Conservation (phyloP, 1,139 yeast genomes). For the Hyphopichia wangnamkhiaoensis region DNA sequence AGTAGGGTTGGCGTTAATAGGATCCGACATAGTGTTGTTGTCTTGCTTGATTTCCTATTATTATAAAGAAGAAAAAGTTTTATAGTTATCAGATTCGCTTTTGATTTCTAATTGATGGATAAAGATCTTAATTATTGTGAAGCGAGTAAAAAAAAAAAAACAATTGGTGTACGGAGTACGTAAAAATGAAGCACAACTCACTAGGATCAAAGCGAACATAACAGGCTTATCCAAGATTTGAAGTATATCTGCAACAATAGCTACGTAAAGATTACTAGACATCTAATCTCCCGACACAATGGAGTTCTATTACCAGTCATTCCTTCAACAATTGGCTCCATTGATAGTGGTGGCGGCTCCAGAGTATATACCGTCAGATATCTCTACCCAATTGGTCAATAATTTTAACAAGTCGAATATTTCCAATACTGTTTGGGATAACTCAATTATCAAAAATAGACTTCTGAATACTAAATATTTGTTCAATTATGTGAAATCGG, state of each 20-base stretch:
- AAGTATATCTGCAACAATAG: background rate
- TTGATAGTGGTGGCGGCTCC: slow-evolving; percentile 22
- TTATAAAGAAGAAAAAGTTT: background rate
- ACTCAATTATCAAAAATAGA: slow-evolving; percentile 39
- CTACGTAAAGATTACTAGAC: background rate
- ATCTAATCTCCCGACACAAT: slow-evolving; percentile 13
- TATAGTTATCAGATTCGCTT: no score
- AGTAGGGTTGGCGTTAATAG: slow-evolving; percentile 90
- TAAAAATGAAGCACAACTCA: no score
- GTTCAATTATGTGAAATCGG: slow-evolving; percentile 17
- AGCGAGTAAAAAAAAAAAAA: no score
- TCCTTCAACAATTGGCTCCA: slow-evolving; percentile 38
- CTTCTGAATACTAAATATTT: slow-evolving; percentile 36
- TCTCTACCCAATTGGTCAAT: slow-evolving; percentile 1
- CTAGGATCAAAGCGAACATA: background rate
- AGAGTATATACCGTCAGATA: slow-evolving; percentile 8
- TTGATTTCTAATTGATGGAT: no score
- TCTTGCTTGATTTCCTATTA: no score
- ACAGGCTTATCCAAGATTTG: no score
- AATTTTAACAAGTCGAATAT: slow-evolving; percentile 22
- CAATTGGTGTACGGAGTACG: no score
- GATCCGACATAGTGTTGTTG: slow-evolving; percentile 74
- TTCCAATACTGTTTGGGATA: slow-evolving; percentile 36
- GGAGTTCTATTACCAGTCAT: slow-evolving; percentile 32
- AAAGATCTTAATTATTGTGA: no score